These are phyloP conservation scores for Eragrostis nindensis DNA, from an alignment of 176 grass and related monocot genomes.

Conservation along the genomic window DNA sequence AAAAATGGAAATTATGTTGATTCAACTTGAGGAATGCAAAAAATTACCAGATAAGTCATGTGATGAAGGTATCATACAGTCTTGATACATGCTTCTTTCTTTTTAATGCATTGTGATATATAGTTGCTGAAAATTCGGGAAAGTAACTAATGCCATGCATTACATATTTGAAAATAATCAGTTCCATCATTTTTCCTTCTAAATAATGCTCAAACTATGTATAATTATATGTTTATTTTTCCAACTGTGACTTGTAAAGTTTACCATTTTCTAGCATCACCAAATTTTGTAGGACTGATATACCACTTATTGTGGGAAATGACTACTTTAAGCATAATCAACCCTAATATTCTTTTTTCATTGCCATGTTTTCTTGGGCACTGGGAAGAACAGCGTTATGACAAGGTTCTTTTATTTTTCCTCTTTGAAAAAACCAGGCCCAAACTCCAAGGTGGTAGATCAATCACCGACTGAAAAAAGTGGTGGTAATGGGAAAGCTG, in stretches of 20 bases:
- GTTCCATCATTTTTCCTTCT: background rate
- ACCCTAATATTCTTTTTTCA: background rate
- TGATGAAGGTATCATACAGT: slow-evolving; percentile 8
- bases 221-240: background rate
- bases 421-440: background rate
- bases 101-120: background rate
- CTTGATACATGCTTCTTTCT: slow-evolving; percentile 1
- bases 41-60: background rate
- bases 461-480: background rate
- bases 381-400: background rate
- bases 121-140: background rate
- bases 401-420: background rate
- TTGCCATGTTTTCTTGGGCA: background rate
- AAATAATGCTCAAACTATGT: background rate
- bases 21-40: background rate
- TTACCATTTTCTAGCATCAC: background rate
- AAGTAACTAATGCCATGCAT: background rate
- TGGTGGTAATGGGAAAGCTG: background rate
- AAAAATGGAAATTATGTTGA: background rate
- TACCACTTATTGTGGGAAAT: background rate
- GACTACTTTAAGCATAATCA: background rate
- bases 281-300: background rate
- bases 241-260: background rate
- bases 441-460: background rate
- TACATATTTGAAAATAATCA: background rate